Evolutionary conservation across 805 yeast genomes (phyloP), one percentile per base, ranked within the genome.

Genomic region (Metschnikowia vanudenii): DNA sequence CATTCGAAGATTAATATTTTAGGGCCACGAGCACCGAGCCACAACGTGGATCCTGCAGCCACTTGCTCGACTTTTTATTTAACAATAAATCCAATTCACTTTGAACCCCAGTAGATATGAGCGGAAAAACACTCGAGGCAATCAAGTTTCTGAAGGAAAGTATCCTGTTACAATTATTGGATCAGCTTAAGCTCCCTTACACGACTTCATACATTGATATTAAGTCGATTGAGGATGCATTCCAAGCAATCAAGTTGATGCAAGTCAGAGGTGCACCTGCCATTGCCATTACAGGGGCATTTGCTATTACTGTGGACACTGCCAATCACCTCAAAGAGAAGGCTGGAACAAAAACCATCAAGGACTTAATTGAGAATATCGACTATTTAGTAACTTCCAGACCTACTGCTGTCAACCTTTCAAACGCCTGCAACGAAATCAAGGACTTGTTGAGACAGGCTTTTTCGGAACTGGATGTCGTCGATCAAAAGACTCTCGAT

Each of bases 211-310:
- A 88, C 64, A 69, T 91, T 17, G 62, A 74, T 1, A 78, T 92
- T 47, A 54, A 69, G 32, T 69, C 80, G 14, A 81, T 88, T 41
- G 83, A 83, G 39, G 90, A 85, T 62, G 97, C 96, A 3, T 88
- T 70, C 65, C 74, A 76, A 16, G 96, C 87, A n/a, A 92, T 92
- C 64, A 84, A 82, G 60, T 75, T 75, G 47, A 92, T 92, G 99
- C 90, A 88, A 58, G 97, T 95, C 4, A 77, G 99, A 63, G 99
- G 99, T 32, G 99, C 99, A 0, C 99, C 99, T 0, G 98, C 98
- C 1, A 92, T 92, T 61, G 97, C 97, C 51, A 88, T 92, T 47
- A 97, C 92, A 2, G 98, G 96, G 4, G 82, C 90, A 1, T 76
- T 91, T 49, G 80, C 96, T 2, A 78, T 92, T 3, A 84, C 88